Base-by-base conservation (phyloP, 768 basidiomycete species). In the Russula olivacea region DNA sequence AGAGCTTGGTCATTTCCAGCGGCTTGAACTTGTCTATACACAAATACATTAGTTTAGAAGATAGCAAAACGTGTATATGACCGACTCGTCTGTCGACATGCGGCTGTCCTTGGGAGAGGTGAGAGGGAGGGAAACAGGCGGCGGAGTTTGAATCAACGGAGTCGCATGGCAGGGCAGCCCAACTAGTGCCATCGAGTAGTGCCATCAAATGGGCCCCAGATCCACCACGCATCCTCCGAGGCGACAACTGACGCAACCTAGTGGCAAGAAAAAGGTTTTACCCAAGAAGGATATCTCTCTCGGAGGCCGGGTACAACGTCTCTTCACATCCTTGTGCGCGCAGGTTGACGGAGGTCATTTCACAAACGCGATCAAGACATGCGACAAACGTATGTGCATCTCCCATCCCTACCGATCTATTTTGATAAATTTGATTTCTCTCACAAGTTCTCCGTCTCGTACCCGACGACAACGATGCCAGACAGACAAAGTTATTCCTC, bases 301-400 rank as follows among this genome's bases (percentile, higher is more conserved):
- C 36, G 68, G 70, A 38, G 77, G 77, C 55, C 69, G 74, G 47
- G 66, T 81, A 55, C 85, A 82, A 69, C 81, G 84, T 19, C 76
- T 89, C 56, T 93, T 89, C 75, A 84, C 82, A 54, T 89, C 90
- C 43, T 76, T 97, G 4, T 87, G 84, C 71, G 88, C 90, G 11
- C 94, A 96, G 72, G 86, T 95, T 68, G 91, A 95, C 65, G 91
- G 88, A n/a, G 90, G 88, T 1, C 86, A 94, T 75, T 87, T 92
- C 71, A 74, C 76, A 49, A 93, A 92, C 69, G 93, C 92, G 30
- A 81, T 93, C 71, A 91, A 87, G 81, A 94, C 93, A 66, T 94
- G 91, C 77, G 88, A 93, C 75, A 93, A 92, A 78, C 89, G 94
- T 92, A 69, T 61, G 84, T 48, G 78, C 36, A n/a, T 41, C 55